Evolutionary conservation across 2,329 filamentous ascomycete genomes (phyloP).

Genomic region (Colletotrichum sp.): DNA sequence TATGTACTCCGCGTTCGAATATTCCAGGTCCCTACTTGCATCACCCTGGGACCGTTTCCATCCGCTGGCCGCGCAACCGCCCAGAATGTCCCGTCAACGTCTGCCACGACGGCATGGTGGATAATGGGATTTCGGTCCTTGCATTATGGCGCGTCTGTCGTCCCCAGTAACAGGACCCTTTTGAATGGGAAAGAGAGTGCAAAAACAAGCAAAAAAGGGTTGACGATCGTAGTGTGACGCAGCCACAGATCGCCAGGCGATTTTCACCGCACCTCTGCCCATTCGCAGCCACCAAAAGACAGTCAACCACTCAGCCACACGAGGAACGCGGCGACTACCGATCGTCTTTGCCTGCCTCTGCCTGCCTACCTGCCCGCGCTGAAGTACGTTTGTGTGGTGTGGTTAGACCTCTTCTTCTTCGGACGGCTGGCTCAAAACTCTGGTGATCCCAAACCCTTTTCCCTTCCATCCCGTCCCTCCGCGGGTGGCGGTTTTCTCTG

Average conservation of each 20-base stretch:
- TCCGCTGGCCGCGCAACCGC: slow-evolving; percentile 15
- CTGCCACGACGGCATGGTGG: not conserved
- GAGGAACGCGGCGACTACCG: not conserved
- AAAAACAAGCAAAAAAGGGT: not conserved
- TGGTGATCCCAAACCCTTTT: not conserved
- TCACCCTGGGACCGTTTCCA: not conserved
- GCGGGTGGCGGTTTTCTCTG: not conserved
- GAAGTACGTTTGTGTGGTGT: not conserved
- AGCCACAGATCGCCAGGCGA: slow-evolving; percentile 6
- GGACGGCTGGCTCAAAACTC: not conserved
- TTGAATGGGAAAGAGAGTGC: not conserved
- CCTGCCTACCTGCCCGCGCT: not conserved
- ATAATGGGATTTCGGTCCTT: not conserved
- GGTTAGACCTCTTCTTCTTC: not conserved
- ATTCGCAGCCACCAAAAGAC: not conserved
- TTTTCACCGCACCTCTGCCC: not conserved
- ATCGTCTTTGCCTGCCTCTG: not conserved
- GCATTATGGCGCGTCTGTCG: not conserved
- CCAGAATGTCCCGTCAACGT: not conserved
- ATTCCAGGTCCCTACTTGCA: slow-evolving; percentile 3
- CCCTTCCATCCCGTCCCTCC: not conserved
- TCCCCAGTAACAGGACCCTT: not conserved
- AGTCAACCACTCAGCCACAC: not conserved
- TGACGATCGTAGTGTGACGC: not conserved
- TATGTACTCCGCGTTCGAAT: not conserved